phyloP scores from a whole-genome alignment of 805 yeast genomes.

The Brettanomyces naardenensis region DNA sequence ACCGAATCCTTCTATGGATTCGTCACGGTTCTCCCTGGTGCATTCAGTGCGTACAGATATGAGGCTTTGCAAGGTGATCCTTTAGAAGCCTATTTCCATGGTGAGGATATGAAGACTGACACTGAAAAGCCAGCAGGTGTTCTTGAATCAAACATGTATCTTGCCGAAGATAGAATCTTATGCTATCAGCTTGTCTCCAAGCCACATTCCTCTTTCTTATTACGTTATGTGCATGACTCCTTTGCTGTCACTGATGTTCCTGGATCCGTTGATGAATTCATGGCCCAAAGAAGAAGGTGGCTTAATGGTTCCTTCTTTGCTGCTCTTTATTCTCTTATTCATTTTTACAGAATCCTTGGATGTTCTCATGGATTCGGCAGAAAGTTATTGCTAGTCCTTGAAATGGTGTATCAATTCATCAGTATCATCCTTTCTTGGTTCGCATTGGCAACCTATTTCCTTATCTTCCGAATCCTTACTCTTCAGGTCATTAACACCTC shows the following conservation, averaged over 20 bases:
- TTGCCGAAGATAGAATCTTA: slow-evolving; percentile 91
- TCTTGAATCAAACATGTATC: slow-evolving; percentile 90
- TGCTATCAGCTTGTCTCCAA: slow-evolving; percentile 94
- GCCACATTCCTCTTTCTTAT: slow-evolving; percentile 56
- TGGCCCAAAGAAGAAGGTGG: slow-evolving; percentile 93
- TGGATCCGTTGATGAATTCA: slow-evolving; percentile 75
- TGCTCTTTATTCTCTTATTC: slow-evolving; percentile 75
- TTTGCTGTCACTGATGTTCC: slow-evolving; percentile 96
- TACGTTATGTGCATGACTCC: slow-evolving; percentile 79
- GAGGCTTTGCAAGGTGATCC: slow-evolving; percentile 77
- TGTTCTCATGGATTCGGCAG: slow-evolving; percentile 67
- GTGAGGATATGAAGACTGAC: slow-evolving; percentile 63
- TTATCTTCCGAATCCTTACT: slow-evolving; percentile 83
- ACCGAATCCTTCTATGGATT: slow-evolving; percentile 91
- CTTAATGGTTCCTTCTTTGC: slow-evolving; percentile 95
- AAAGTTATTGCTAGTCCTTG: slow-evolving; percentile 63
- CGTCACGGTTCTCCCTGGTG: slow-evolving; percentile 92
- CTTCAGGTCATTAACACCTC: slow-evolving; percentile 51
- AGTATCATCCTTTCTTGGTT: slow-evolving; percentile 83
- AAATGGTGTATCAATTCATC: slow-evolving; percentile 69
- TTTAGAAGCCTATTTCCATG: slow-evolving; percentile 82
- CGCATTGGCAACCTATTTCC: slow-evolving; percentile 76
- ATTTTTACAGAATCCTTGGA: slow-evolving; percentile 63
- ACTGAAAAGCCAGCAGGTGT: slow-evolving; percentile 67
- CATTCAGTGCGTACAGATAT: slow-evolving; percentile 88